Conservation (phyloP, 352 stramenopile species). For the Globisporangium heterothallicum region DNA sequence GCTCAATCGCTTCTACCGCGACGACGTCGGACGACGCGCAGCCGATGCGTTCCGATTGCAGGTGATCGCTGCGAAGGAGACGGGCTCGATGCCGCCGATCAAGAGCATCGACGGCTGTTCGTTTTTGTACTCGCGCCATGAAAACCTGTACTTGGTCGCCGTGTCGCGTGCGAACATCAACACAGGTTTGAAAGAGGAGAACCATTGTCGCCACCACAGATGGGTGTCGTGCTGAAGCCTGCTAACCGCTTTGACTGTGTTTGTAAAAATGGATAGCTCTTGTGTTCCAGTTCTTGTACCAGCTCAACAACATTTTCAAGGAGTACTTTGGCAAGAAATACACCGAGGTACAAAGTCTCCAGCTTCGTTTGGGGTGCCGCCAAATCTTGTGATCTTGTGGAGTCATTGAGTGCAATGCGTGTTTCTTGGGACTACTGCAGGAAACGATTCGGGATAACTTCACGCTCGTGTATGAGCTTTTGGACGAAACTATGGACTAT, state of each 20-base stretch:
- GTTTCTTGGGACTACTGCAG: slow-evolving; percentile 5
- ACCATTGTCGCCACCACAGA: no score
- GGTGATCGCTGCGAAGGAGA: slow-evolving; percentile 96
- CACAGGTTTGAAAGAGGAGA: slow-evolving; percentile 40
- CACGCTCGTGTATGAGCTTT: slow-evolving; percentile 98
- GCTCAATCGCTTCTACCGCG: slow-evolving; percentile 79
- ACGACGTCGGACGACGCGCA: slow-evolving; percentile 68
- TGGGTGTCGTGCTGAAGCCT: background rate
- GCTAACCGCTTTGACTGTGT: background rate
- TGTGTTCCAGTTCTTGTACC: slow-evolving; percentile 96
- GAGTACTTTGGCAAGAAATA: slow-evolving; percentile 98
- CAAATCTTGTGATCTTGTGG: background rate
- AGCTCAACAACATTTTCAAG: slow-evolving; percentile 95
- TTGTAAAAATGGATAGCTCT: slow-evolving; percentile 41
- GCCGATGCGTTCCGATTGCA: slow-evolving; percentile 72
- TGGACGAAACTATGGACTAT: slow-evolving; percentile 99
- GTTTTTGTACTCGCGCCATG: slow-evolving; percentile 96
- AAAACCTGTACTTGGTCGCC: slow-evolving; percentile 98
- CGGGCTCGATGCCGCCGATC: slow-evolving; percentile 91
- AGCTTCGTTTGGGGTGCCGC: background rate
- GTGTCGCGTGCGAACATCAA: slow-evolving; percentile 97
- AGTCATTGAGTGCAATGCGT: background rate
- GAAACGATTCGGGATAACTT: slow-evolving; percentile 98
- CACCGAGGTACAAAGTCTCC: slow-evolving; percentile 65
- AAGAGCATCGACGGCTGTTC: slow-evolving; percentile 96